Evolutionary conservation across 768 basidiomycete genomes (phyloP).

Genomic region (Rhizopogon rudus): DNA sequence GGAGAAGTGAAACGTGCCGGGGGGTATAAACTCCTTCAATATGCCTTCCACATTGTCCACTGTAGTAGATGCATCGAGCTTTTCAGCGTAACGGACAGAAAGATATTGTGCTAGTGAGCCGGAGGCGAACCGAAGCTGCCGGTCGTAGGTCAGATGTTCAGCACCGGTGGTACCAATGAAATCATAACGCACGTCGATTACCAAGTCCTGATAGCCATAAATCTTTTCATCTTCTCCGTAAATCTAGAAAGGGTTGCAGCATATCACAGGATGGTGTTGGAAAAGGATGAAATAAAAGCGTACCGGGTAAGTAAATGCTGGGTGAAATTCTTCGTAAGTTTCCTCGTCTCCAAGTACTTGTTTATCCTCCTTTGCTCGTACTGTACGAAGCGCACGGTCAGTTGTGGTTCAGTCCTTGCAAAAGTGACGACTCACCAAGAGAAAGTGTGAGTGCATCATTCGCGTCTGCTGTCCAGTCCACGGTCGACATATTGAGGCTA

Average conservation of each 20-base stretch:
- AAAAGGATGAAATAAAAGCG: constrained; percentile 14
- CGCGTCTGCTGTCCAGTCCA: constrained; percentile 74
- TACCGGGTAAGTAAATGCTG: constrained; percentile 92
- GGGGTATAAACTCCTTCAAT: constrained; percentile 71
- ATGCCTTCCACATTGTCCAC: constrained; percentile 86
- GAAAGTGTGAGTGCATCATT: constrained; percentile 74
- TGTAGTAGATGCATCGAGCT: constrained; percentile 58
- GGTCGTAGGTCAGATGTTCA: neutral
- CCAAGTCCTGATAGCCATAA: constrained; percentile 85
- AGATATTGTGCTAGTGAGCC: constrained; percentile 81
- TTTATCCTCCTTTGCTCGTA: constrained; percentile 65
- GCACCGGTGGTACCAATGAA: neutral
- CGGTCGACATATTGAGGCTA: constrained; percentile 14
- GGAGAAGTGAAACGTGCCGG: constrained; percentile 37
- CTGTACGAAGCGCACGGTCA: constrained; percentile 31
- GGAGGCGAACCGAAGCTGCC: constrained; percentile 79
- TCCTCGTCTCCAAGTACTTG: constrained; percentile 52
- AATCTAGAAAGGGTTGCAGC: constrained; percentile 45
- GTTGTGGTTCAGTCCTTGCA: neutral
- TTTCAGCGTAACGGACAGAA: constrained; percentile 58
- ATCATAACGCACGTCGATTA: constrained; percentile 65
- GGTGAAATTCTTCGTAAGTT: constrained; percentile 66
- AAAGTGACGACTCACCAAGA: constrained; percentile 45
- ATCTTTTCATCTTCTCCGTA: constrained; percentile 96
- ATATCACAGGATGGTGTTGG: neutral